phyloP scores from a whole-genome alignment of 768 basidiomycete species.

The Tricholoma sp. region DNA sequence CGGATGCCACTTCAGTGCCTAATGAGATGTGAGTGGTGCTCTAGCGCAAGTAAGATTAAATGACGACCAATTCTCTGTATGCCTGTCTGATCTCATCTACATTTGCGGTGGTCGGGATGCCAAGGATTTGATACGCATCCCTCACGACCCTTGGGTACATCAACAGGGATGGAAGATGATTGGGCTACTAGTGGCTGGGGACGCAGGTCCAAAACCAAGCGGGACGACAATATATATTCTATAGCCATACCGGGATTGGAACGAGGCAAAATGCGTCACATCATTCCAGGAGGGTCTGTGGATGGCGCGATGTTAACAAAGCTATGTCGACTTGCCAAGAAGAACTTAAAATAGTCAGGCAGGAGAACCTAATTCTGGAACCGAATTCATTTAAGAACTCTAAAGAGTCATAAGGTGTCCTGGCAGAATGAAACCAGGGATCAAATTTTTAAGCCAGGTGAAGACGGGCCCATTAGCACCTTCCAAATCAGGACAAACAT shows the following conservation, averaged over 20 bases:
- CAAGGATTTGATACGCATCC: background rate
- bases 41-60: slow-evolving; percentile 16
- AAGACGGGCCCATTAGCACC: background rate
- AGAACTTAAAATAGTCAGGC: background rate
- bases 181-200: background rate
- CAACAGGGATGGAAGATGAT: background rate
- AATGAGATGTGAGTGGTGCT: slow-evolving; percentile 10
- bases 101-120: background rate
- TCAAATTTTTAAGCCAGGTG: background rate
- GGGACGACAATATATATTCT: background rate
- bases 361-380: background rate
- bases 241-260: background rate
- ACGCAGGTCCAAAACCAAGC: background rate
- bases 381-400: background rate
- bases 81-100: slow-evolving; percentile 31
- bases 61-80: slow-evolving; percentile 56
- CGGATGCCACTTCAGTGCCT: slow-evolving; percentile 65
- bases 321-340: background rate
- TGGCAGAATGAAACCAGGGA: background rate
- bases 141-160: slow-evolving; percentile 1
- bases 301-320: background rate
- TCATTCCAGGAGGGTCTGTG: background rate
- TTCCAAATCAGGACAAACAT: background rate
- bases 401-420: background rate
- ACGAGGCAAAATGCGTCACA: background rate